These are phyloP conservation scores for Fusarium annulatum DNA, from an alignment of 2,329 filamentous ascomycete genomes.

Conservation along the genomic window DNA sequence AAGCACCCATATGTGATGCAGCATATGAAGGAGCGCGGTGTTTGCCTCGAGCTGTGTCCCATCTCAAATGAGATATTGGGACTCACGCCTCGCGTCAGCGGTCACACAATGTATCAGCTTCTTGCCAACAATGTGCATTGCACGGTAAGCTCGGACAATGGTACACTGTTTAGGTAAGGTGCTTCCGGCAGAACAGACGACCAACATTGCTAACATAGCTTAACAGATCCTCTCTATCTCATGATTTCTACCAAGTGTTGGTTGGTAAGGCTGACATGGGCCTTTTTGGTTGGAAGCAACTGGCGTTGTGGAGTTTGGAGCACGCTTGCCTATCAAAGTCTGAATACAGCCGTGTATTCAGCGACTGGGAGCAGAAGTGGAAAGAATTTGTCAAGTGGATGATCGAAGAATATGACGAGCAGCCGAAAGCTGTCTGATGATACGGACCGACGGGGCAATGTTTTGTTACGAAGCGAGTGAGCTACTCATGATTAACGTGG, in stretches of 20 bases:
- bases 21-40: constrained; percentile 69
- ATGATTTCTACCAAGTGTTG: constrained; percentile 83
- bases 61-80: constrained; percentile 82
- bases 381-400: constrained; percentile 66
- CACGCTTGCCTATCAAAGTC: constrained; percentile 64
- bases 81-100: constrained; percentile 71
- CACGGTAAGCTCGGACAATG: constrained; percentile 80
- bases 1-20: constrained; percentile 75
- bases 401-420: constrained; percentile 53
- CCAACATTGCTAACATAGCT: not conserved
- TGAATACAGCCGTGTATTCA: constrained; percentile 52
- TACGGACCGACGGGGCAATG: not conserved
- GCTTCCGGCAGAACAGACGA: not conserved
- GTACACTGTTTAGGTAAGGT: constrained; percentile 74
- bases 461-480: not conserved
- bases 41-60: constrained; percentile 81
- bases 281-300: constrained; percentile 77
- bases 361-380: constrained; percentile 68
- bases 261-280: constrained; percentile 74
- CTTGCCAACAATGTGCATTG: constrained; percentile 80
- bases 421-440: constrained; percentile 4
- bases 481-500: not conserved
- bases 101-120: constrained; percentile 75
- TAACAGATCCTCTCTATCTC: constrained; percentile 73
- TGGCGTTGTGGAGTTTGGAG: constrained; percentile 70